phyloP scores from a whole-genome alignment of 202 grass and related monocot species.

The Setaria italica region DNA sequence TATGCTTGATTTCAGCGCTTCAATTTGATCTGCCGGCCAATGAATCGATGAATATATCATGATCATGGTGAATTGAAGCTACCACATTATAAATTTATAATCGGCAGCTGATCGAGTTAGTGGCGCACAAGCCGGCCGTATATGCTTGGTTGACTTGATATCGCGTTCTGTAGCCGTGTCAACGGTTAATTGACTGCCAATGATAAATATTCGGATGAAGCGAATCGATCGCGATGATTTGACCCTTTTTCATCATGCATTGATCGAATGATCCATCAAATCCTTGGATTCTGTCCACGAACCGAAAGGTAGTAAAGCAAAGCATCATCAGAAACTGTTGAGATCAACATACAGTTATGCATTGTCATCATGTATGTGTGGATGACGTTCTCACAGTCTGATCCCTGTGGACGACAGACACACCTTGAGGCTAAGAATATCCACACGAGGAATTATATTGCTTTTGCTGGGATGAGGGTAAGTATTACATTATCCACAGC shows the following conservation, averaged over 20 bases:
- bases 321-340: conserved; percentile 23
- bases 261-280: conserved; percentile 1
- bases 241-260: background rate
- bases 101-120: too few relatives aligned
- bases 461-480: background rate
- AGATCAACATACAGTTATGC: background rate
- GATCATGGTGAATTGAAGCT: background rate
- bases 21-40: too few relatives aligned
- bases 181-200: background rate
- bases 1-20: too few relatives aligned
- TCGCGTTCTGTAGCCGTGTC: background rate
- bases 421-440: background rate
- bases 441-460: background rate
- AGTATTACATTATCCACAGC: background rate
- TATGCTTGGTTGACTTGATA: background rate
- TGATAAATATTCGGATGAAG: background rate
- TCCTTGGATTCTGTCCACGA: conserved; percentile 23
- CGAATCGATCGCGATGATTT: conserved; percentile 10
- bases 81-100: too few relatives aligned
- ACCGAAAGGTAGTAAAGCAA: conserved; percentile 14
- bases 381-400: background rate
- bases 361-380: background rate
- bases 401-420: background rate
- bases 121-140: background rate
- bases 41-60: background rate